Base-by-base conservation (phyloP, 345 rosid genomes). In the Aegle marmelos region DNA sequence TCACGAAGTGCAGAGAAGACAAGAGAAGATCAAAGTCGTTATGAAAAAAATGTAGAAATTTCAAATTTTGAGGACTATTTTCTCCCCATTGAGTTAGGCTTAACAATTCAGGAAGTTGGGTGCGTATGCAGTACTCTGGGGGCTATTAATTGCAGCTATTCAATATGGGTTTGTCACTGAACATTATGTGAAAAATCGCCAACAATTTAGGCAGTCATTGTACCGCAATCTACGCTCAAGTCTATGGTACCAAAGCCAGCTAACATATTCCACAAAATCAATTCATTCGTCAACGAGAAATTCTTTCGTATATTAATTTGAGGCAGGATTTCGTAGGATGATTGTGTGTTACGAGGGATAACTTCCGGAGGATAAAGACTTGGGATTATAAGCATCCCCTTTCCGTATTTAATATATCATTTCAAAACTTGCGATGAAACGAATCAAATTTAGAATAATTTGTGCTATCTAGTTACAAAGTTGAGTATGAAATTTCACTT, bases 361-460 rank as follows among this genome's bases (percentile, higher is more conserved):
- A 37, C 0, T 37, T 2, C 2, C 2, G 2, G 41, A 37, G 10
- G 10, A 0, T 2, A 8, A 7, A 37, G n/a, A 37, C 0, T 37
- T 37, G 11, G 2, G 2, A 2, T 1, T 37, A 37, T 37, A 37
- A 0, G 2, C 9, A 8, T 2, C 2, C 2, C 2, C 9, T 37
- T 37, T 37, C 9, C 0, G 1, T 1, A 0, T 36, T 1, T 37
- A 37, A 37, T 9, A 37, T 37, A 8, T 8, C 0, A 2, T 37
- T 37, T 37, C 0, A 0, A 37, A 37, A 37, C 0, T 37, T 8
- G 0, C 0, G 0, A 37, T 0, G 2, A 37, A 2, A 37, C 10
- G 0, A 37, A 37, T 1, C 11, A 8, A 9, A 9, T 0, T 0
- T 2, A 8, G 0, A 37, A 37, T 9, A 1, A n/a, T n/a, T n/a